Percentiles rank a stretch among this genome's conserved stretches.
phyloP scores from a whole-genome alignment of 2,329 filamentous ascomycete genomes.

The Teratosphaeria zuluensis region DNA sequence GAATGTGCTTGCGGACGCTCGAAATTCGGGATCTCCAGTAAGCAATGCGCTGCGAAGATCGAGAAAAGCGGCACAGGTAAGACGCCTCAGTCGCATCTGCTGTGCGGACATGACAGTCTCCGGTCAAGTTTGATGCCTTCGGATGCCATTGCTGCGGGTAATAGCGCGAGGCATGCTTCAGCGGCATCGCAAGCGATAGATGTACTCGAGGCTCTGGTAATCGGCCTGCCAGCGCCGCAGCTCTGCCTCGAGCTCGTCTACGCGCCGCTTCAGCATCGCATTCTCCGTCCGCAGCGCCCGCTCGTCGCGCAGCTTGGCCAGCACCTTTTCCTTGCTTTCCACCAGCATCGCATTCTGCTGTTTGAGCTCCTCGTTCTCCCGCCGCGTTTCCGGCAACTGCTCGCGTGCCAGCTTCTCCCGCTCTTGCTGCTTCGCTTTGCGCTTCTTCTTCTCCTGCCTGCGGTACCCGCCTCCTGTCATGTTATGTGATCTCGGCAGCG shows the following conservation, averaged over 20 bases:
- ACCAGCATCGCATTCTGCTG: background rate
- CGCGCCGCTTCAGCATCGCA: background rate
- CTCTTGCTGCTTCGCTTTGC: background rate
- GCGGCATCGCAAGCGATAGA: background rate
- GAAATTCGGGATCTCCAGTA: no score
- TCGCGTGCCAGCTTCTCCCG: background rate
- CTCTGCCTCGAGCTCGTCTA: background rate
- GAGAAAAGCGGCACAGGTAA: no score
- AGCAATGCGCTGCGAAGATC: no score
- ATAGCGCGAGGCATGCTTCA: background rate
- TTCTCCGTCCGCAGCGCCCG: background rate
- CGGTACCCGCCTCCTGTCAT: background rate
- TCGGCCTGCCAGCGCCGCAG: background rate
- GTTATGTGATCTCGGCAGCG: background rate
- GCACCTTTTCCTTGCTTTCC: conserved; percentile 1
- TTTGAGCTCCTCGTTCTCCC: background rate
- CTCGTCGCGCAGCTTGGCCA: background rate
- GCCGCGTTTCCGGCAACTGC: background rate
- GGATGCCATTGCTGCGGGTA: no score
- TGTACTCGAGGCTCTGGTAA: background rate
- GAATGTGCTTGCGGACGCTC: no score
- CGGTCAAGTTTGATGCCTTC: no score
- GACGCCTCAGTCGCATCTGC: no score
- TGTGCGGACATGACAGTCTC: no score
- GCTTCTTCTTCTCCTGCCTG: background rate